Percentiles rank a stretch among this genome's conserved stretches.
phyloP scores from a whole-genome alignment of 805 yeast species.

The Blastobotrys terrestris region DNA sequence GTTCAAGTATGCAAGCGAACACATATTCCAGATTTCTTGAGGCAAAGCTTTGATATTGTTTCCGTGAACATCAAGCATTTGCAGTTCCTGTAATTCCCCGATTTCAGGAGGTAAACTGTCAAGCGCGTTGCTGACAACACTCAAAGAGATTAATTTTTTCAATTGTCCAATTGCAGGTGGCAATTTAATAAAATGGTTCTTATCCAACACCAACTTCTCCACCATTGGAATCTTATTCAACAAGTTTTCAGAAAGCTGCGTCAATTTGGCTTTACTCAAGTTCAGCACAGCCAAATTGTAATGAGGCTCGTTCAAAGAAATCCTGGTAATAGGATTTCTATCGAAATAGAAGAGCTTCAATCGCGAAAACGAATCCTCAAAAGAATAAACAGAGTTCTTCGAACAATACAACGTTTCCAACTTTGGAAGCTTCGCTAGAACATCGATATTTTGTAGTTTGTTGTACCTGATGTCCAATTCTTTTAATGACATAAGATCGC shows the following conservation, averaged over 20 bases:
- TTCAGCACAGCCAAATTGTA: constrained; percentile 63
- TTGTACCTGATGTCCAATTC: constrained; percentile 77
- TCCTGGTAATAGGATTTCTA: constrained; percentile 75
- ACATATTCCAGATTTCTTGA: constrained; percentile 58
- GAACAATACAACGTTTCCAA: constrained; percentile 69
- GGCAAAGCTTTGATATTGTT: constrained; percentile 73
- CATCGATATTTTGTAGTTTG: constrained; percentile 43
- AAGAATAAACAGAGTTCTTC: constrained; percentile 67
- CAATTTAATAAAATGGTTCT: constrained; percentile 71
- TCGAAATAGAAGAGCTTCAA: constrained; percentile 67
- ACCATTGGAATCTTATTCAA: constrained; percentile 56
- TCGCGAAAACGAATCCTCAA: constrained; percentile 55
- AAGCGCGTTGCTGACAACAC: constrained; percentile 69
- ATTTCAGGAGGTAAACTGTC: constrained; percentile 63
- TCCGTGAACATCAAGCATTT: constrained; percentile 70
- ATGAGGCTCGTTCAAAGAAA: constrained; percentile 48
- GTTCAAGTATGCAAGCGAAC: constrained; percentile 53
- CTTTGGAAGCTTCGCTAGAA: constrained; percentile 50
- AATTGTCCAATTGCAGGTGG: constrained; percentile 64
- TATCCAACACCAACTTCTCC: constrained; percentile 69
- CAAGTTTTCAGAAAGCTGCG: constrained; percentile 62
- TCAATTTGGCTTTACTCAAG: constrained; percentile 73
- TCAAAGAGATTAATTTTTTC: constrained; percentile 54
- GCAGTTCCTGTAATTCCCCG: constrained; percentile 52
- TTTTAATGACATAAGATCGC: constrained; percentile 49